Percentiles rank a stretch among this genome's conserved stretches.
Evolutionary conservation across 768 basidiomycete species (phyloP).

Genomic region (Sutorius australiensis): DNA sequence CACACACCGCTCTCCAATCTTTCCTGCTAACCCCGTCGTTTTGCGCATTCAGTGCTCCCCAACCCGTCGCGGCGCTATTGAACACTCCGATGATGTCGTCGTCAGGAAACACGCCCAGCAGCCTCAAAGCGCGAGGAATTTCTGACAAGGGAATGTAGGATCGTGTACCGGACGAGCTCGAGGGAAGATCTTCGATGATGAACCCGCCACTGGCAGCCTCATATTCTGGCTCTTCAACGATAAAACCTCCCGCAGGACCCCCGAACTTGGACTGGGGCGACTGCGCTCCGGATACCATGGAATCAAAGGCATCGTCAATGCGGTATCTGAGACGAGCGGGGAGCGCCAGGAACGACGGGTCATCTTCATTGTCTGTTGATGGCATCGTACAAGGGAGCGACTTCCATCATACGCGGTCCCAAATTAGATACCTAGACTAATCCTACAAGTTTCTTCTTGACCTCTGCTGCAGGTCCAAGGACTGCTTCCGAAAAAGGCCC

Average conservation of each 20-base stretch:
- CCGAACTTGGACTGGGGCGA: constrained; percentile 6
- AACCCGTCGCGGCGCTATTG: constrained; percentile 70
- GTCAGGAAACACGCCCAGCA: constrained; percentile 63
- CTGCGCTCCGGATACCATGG: constrained; percentile 11
- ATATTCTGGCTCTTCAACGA: constrained; percentile 23
- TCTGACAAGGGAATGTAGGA: constrained; percentile 48
- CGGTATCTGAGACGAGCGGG: constrained; percentile 39
- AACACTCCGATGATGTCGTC: constrained; percentile 74
- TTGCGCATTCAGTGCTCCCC: constrained; percentile 40
- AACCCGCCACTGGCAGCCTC: constrained; percentile 29
- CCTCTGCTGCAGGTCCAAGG: constrained; percentile 48
- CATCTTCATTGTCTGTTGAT: constrained; percentile 10
- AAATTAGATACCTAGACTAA: constrained; percentile 1
- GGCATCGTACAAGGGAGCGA: constrained; percentile 12
- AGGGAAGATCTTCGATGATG: constrained; percentile 23
- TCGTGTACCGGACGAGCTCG: constrained; percentile 3
- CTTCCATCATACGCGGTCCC: background rate
- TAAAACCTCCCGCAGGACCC: constrained; percentile 32
- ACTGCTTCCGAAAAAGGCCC: constrained; percentile 37
- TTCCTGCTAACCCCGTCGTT: constrained; percentile 49
- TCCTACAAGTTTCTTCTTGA: constrained; percentile 41
- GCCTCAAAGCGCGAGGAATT: constrained; percentile 59
- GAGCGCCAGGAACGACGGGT: constrained; percentile 39
- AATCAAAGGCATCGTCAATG: constrained; percentile 54
- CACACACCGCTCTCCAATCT: constrained; percentile 81